These are phyloP conservation scores for Dactylellina parvicollis DNA, from an alignment of 2,329 filamentous ascomycete species.

Conservation along the genomic window DNA sequence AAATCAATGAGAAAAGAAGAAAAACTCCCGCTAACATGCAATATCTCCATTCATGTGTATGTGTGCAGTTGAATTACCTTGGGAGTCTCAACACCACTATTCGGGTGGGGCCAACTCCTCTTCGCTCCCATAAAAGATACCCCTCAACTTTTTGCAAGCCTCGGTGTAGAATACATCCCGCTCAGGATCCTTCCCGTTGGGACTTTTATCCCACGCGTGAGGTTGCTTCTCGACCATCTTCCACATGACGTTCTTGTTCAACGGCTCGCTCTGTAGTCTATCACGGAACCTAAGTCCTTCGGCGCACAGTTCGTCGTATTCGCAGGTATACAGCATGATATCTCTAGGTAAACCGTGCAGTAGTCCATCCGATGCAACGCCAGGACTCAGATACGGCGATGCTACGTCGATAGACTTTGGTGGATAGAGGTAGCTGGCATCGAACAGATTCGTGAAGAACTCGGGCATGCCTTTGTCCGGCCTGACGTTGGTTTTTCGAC, in stretches of 20 bases:
- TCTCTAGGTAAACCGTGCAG: slow-evolving; percentile 66
- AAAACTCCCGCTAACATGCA: slow-evolving; percentile 52
- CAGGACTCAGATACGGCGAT: slow-evolving; percentile 70
- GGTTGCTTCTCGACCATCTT: slow-evolving; percentile 69
- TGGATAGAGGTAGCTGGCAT: slow-evolving; percentile 71
- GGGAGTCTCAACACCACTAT: slow-evolving; percentile 59
- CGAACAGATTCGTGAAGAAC: slow-evolving; percentile 71
- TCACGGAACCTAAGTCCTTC: slow-evolving; percentile 72
- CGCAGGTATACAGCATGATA: slow-evolving; percentile 71
- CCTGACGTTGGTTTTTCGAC: slow-evolving; percentile 66
- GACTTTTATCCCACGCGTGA: slow-evolving; percentile 75
- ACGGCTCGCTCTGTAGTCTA: slow-evolving; percentile 64
- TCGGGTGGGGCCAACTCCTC: slow-evolving; percentile 57
- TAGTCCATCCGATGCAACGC: slow-evolving; percentile 67
- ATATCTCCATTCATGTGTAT: slow-evolving; percentile 5
- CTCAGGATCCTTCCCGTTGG: slow-evolving; percentile 67
- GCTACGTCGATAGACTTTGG: slow-evolving; percentile 62
- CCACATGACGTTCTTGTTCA: slow-evolving; percentile 69
- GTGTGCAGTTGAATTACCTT: slow-evolving; percentile 13
- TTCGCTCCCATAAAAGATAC: slow-evolving; percentile 61
- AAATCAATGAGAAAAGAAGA: neutral
- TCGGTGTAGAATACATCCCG: slow-evolving; percentile 68
- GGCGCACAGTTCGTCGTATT: slow-evolving; percentile 72
- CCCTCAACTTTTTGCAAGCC: slow-evolving; percentile 66
- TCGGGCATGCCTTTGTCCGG: slow-evolving; percentile 71